Percentiles rank a stretch among this genome's conserved stretches.
Evolutionary conservation across 768 basidiomycete species (phyloP).

Genomic region (Boletus subparvulus): DNA sequence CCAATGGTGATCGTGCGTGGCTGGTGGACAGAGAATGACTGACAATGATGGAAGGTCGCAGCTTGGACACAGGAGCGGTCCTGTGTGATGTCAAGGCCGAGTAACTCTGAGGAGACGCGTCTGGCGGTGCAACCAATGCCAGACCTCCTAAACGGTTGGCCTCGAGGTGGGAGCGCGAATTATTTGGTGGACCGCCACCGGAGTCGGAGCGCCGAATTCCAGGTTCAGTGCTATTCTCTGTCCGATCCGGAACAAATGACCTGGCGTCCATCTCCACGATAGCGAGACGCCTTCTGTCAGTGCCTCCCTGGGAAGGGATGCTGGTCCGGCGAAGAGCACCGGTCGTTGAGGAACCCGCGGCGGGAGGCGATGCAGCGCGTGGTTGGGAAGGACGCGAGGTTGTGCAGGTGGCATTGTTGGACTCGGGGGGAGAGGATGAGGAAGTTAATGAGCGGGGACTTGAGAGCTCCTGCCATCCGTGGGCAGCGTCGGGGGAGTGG

Average conservation of each 20-base stretch:
- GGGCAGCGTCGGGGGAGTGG: conserved; percentile 42
- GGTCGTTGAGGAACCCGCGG: conserved; percentile 28
- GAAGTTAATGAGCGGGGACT: background rate
- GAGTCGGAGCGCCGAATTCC: conserved; percentile 19
- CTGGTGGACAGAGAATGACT: conserved; percentile 11
- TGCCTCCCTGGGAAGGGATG: conserved; percentile 55
- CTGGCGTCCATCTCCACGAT: conserved; percentile 59
- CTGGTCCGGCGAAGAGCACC: conserved; percentile 46
- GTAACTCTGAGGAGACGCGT: conserved; percentile 55
- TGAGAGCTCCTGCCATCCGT: conserved; percentile 16
- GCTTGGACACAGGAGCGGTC: conserved; percentile 42
- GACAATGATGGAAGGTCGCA: conserved; percentile 17
- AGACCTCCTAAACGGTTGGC: conserved; percentile 42
- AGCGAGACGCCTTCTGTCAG: conserved; percentile 65
- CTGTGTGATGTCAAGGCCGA: conserved; percentile 53
- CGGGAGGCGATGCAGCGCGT: conserved; percentile 27
- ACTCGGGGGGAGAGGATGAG: conserved; percentile 44
- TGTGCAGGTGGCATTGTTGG: conserved; percentile 39
- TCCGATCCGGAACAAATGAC: conserved; percentile 26
- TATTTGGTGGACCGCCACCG: conserved; percentile 29
- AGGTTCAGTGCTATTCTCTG: conserved; percentile 21
- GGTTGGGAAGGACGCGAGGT: conserved; percentile 15
- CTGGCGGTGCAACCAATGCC: conserved; percentile 72
- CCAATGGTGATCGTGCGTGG: conserved; percentile 52
- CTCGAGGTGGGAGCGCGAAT: conserved; percentile 39